Conservation (phyloP, 148 eudicot species). For the Camellia sinensis region DNA sequence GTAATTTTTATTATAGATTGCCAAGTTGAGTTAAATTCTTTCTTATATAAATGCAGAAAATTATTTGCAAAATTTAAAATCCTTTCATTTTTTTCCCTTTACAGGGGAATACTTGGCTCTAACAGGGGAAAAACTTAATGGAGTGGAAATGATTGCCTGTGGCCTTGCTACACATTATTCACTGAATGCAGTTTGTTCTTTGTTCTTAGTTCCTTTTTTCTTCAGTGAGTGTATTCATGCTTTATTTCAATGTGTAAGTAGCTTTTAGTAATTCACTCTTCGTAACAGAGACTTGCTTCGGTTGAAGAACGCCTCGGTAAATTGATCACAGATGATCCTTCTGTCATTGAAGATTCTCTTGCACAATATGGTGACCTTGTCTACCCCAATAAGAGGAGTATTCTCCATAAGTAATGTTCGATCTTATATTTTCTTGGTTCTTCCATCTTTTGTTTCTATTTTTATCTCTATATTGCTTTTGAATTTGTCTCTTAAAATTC, state of each 20-base stretch:
- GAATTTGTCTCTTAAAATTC: neutral
- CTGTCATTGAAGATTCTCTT: slow-evolving; percentile 77
- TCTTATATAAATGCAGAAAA: neutral
- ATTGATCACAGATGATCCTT: slow-evolving; percentile 75
- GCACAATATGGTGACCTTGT: slow-evolving; percentile 94
- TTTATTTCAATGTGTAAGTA: neutral
- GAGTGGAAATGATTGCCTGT: slow-evolving; percentile 79
- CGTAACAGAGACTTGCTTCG: slow-evolving; percentile 56
- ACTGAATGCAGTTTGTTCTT: slow-evolving; percentile 57
- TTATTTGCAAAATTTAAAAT: neutral
- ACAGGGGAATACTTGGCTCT: slow-evolving; percentile 93
- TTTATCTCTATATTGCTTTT: neutral
- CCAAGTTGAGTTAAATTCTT: neutral
- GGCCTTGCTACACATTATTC: slow-evolving; percentile 89
- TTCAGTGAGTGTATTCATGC: neutral
- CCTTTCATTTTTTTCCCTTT: slow-evolving; percentile 13
- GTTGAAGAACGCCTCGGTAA: slow-evolving; percentile 86
- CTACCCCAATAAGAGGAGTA: slow-evolving; percentile 66
- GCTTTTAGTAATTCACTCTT: neutral
- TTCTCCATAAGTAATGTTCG: slow-evolving; percentile 64
- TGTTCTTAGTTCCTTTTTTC: slow-evolving; percentile 6
- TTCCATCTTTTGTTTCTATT: neutral
- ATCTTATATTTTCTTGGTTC: slow-evolving; percentile 12
- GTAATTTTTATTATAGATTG: neutral
- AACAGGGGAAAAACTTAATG: slow-evolving; percentile 89